Evolutionary conservation across 352 stramenopile genomes (phyloP), one percentile per base, ranked within the genome.

Genomic region (Hyaloperonospora arabidopsidis): DNA sequence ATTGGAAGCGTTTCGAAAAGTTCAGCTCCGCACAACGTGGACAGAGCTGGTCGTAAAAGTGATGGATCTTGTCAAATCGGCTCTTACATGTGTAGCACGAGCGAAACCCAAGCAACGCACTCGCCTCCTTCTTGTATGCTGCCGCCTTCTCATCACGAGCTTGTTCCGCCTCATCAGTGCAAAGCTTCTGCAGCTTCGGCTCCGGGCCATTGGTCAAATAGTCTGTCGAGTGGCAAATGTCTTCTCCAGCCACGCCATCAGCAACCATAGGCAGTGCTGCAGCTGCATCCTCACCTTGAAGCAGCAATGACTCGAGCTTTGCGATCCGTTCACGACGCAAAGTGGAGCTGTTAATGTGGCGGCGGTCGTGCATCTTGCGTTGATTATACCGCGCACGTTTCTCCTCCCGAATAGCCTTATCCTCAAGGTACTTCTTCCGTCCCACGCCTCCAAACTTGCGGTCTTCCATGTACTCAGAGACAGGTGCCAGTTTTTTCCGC

Each of bases 51-150:
- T 98, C 94, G 63, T 95, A 95, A 65, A 98, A 98, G 67, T 98
- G 96, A 54, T 97, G 79, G 57, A 97, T 95, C 51, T 97, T 84
- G 43, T 96, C 84, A 53, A 97, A 98, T 34, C 93, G 86, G 11
- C 76, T 70, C 65, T 98, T 98, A 72, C 95, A 98, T 38, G 87
- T 86, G 74, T 98, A 98, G 72, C 95, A 98, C 23, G 95, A 98
- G 5, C 94, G 86, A 61, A 92, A 92, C 34, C 76, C 74, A 0
- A 89, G 68, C 49, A 92, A 57, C 14, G 62, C 71, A 41, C 74
- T 87, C 2, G 74, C 76, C 44, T 88, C 72, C 23, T 75, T 70
- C 57, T 76, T 86, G 17, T 74, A 63, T 0, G 64, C 63, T 0
- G 69, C 71, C 0, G 54, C 67, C 45, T 86, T 57, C 7, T 86